These are phyloP conservation scores for Candida railenensis DNA, from an alignment of 805 yeast genomes.

Conservation along the genomic window DNA sequence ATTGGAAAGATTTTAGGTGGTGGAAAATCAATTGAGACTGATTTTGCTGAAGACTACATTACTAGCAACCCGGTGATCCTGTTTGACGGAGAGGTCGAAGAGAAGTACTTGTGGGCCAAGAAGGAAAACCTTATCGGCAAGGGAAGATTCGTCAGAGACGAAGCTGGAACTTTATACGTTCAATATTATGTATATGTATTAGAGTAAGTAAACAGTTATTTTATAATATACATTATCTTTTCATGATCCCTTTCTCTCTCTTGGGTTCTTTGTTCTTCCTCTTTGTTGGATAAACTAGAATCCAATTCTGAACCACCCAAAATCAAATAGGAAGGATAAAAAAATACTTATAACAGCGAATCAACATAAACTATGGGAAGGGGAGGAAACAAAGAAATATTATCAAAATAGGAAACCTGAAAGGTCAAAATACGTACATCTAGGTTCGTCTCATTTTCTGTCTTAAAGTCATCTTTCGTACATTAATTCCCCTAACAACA, in stretches of 20 bases:
- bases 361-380: too few species aligned
- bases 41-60: slow-evolving; percentile 49
- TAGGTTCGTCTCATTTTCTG: too few species aligned
- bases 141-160: slow-evolving; percentile 57
- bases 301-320: too few species aligned
- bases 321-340: too few species aligned
- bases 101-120: slow-evolving; percentile 50
- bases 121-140: slow-evolving; percentile 52
- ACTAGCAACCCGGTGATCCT: slow-evolving; percentile 46
- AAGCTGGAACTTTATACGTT: slow-evolving; percentile 44
- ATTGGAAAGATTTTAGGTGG: slow-evolving; percentile 33
- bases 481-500: slow-evolving; percentile 32
- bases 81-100: slow-evolving; percentile 41
- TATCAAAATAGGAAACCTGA: too few species aligned
- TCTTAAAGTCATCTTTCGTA: too few species aligned
- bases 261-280: too few species aligned
- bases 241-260: neutral
- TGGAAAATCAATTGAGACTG: slow-evolving; percentile 25
- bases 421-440: too few species aligned
- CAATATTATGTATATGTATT: slow-evolving; percentile 51
- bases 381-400: too few species aligned
- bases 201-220: neutral
- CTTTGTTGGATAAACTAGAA: too few species aligned
- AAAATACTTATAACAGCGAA: too few species aligned
- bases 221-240: neutral